Base-by-base conservation (phyloP, 2,329 filamentous ascomycete species). In the Dactylellina leptospora region DNA sequence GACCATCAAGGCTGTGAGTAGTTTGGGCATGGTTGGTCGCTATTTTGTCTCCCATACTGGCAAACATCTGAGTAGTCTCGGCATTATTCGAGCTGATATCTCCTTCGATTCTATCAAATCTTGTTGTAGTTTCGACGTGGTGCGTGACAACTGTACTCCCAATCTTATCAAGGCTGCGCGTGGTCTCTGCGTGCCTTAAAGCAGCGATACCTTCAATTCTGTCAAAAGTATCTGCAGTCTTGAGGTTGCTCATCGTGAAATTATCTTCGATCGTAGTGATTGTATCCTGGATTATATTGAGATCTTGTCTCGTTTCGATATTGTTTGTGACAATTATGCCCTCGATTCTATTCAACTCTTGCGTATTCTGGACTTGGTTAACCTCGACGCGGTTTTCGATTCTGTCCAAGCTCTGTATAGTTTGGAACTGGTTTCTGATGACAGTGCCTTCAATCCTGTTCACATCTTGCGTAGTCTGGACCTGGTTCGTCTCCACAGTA, bases 401-500 rank as follows among this genome's bases (percentile, higher is more conserved):
- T 16, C 13, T 53, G 1, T 11, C 9, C 8, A 72, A 33, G 9
- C 13, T 33, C 20, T 64, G 16, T 0, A 5, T 8, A 1, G 42
- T 63, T 18, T 47, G 30, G 3, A 40, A 13, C 27, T 72, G 66
- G 23, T 54, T 72, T 8, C 11, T 22, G 1, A 25, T 9, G 40
- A 38, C 53, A 6, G 33, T 54, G 13, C 42, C 16, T 38, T 59
- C 51, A 20, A 63, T 53, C n/a, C 13, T 53, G 1, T 11, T 9
- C 8, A 72, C 25, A 13, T 11, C 25, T 27, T 64, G 16, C 0
- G 5, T 8, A 1, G 42, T 63, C 13, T 47, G 30, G 3, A 40
- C 13, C 27, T 72, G 66, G 23, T 54, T 72, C 20, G 36, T 30
- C 9, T 6, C 27, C 22, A 59, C 27, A 2, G 44, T 63, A 18